Base-by-base conservation (phyloP, 495 filamentous ascomycete species). In the Tuber indicum region DNA sequence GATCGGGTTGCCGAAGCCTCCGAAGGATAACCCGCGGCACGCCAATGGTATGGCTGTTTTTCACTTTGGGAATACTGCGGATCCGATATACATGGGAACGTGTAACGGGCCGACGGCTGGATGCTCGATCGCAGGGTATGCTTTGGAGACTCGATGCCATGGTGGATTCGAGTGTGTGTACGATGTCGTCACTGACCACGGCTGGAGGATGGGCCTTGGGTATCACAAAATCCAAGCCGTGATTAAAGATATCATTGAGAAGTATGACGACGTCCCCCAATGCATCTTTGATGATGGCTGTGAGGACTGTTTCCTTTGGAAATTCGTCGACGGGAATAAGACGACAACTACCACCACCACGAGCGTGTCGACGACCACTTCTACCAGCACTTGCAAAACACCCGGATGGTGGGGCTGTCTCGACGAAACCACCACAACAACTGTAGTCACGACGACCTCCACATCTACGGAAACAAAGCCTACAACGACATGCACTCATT, bases 21-120 rank as follows among this genome's bases (percentile, higher is more conserved):
- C 96, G 5, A 92, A 91, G 36, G 85, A 91, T 74, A 88, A 92
- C 79, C 77, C 78, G 21, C 87, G 92, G 52, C 86, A 88, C 45
- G 88, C 88, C 79, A 96, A 92, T 3, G 95, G 93, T 3, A 87
- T 91, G n/a, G 75, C 81, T 3, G 78, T 83, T 45, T 97, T 90
- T 81, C 96, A 99, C 85, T 93, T 98, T 82, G 96, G 96, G 10
- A 93, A 98, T 83, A 98, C 93, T 8, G 96, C 96, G 12, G 96
- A 99, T 85, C 96, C 96, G 0, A 89, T 99, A 9, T 99, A 91
- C 83, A 94, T 98, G 88, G 96, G 96, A 44, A 92, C 91, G 16
- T 99, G 96, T 84, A 97, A 97, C 83, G 92, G 92, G 47, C 92
- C 93, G 23, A 93, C 92, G 42, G 93, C 94, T 19, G 88, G 89